Evolutionary conservation across 768 basidiomycete species (phyloP), one percentile per base, ranked within the genome.

Genomic region (Mycena latifolia): DNA sequence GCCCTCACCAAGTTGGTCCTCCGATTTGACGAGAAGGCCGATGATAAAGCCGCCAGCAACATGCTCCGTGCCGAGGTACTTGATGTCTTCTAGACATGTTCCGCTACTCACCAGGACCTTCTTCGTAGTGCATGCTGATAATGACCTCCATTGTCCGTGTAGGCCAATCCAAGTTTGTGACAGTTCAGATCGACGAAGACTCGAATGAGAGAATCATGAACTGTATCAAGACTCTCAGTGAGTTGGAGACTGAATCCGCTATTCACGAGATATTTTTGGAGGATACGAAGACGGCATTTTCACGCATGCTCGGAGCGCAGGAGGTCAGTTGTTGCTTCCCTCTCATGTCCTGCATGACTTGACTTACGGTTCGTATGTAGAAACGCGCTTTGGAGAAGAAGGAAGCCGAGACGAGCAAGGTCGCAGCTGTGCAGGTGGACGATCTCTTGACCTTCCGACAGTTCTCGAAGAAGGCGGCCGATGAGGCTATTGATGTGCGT

Each of bases 101-200:
- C 20, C 17, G 18, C 18, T 37, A 27, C 50, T 29, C 46, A 17
- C 9, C 20, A 53, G 37, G 4, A 12, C 10, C 37, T 24, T 58
- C 31, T 46, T 5, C 57, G 58, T 45, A 66, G 18, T 71, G 94
- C 7, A 98, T 99, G 94, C 85, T 99, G 58, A 95, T 99, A 76
- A 98, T 99, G 98, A 91, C 96, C 1, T 98, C 96, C 11, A 85
- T 96, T 75, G 93, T 99, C 75, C 95, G 98, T 52, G 94, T 98
- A 60, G 98, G 98, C 39, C 97, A 99, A 80, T 96, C 95, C 58
- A 97, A 96, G 75, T 96, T 97, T 71, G 93, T 92, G 47, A 89
- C 93, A 0, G 91, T 90, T 2, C 92, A 94, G n/a, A 99, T 99
- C 69, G 98, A 99, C 81, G 98, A 99, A 76, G 98, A 99, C 77